Percentiles rank a stretch among this genome's conserved stretches.
These are phyloP conservation scores for Thelonectria olida DNA, from an alignment of 2,329 filamentous ascomycete genomes.

Conservation along the genomic window DNA sequence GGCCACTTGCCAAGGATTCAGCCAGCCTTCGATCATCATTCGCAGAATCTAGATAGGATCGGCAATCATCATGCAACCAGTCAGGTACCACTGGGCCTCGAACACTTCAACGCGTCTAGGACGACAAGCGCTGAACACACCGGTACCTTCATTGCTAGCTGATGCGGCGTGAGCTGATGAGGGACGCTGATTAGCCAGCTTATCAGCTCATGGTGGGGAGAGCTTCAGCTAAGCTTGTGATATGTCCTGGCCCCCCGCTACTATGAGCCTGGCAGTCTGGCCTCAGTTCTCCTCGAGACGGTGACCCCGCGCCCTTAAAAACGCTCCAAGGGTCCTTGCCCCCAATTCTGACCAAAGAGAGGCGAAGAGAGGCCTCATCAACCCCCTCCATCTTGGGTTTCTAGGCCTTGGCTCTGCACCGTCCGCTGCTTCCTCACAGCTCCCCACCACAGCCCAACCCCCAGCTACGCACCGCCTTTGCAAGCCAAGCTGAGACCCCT, in stretches of 20 bases:
- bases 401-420: background rate
- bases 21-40: background rate
- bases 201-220: slow-evolving; percentile 6
- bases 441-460: slow-evolving; percentile 1
- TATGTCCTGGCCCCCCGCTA: background rate
- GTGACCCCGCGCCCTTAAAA: slow-evolving; percentile 2
- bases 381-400: background rate
- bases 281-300: background rate
- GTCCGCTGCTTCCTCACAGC: background rate
- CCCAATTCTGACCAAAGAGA: background rate
- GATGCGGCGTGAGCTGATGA: slow-evolving; percentile 1
- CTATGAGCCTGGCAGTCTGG: background rate
- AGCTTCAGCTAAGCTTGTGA: slow-evolving; percentile 18
- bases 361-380: background rate
- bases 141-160: background rate
- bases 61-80: background rate
- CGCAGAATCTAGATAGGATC: background rate
- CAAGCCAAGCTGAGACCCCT: slow-evolving; percentile 2
- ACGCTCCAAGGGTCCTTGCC: background rate
- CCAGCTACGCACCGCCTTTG: background rate
- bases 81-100: background rate
- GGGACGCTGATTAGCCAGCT: slow-evolving; percentile 4
- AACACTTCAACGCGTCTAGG: too few species aligned
- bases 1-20: background rate
- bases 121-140: background rate